These are phyloP conservation scores for Claviceps monticola DNA, from an alignment of 2,329 filamentous ascomycete genomes.

Conservation along the genomic window DNA sequence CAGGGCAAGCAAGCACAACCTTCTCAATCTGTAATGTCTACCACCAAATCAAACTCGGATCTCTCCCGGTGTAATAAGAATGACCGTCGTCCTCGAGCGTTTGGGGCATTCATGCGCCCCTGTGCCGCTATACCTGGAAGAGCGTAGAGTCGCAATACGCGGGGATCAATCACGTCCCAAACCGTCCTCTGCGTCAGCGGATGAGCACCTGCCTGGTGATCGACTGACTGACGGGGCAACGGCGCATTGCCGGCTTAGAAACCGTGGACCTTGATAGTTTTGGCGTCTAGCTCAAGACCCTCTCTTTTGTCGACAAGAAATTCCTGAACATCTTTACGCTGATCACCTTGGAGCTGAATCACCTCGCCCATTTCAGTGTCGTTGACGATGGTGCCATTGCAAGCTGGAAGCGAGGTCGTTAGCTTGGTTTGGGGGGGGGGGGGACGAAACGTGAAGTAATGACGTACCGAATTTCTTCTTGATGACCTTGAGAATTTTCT, in stretches of 20 bases:
- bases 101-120: conserved; percentile 18
- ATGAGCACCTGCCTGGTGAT: conserved; percentile 14
- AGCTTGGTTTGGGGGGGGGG: background rate
- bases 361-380: conserved; percentile 97
- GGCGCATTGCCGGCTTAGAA: conserved; percentile 29
- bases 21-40: background rate
- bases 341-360: conserved; percentile 98
- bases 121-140: conserved; percentile 14
- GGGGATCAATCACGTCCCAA: conserved; percentile 13
- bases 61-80: conserved; percentile 16
- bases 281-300: conserved; percentile 82
- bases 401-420: conserved; percentile 41
- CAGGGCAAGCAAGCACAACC: conserved; percentile 1
- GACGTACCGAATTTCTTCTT: conserved; percentile 93
- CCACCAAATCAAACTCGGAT: conserved; percentile 10
- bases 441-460: background rate
- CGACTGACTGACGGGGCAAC: conserved; percentile 21
- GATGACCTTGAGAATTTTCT: conserved; percentile 99
- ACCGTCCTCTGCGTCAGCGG: conserved; percentile 18
- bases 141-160: conserved; percentile 14
- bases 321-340: conserved; percentile 96
- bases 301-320: conserved; percentile 95
- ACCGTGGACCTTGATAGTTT: conserved; percentile 83
- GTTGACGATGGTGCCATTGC: conserved; percentile 98
- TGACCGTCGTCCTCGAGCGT: conserved; percentile 11